Conservation (phyloP, 2,329 filamentous ascomycete genomes). For the Penicillium sp. region DNA sequence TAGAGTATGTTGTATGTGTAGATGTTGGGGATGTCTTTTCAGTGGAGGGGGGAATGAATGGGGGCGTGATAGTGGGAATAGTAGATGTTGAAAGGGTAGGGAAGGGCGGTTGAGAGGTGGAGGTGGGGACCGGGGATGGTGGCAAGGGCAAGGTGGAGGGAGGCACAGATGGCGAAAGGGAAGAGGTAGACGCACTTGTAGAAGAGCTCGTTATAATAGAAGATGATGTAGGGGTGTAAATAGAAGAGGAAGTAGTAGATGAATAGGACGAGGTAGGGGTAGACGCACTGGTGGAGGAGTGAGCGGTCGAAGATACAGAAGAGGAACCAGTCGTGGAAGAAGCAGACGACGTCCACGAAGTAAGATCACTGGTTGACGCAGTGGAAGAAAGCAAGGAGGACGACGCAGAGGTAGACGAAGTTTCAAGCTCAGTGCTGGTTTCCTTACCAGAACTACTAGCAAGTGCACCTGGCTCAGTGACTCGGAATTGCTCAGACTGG, state of each 20-base stretch:
- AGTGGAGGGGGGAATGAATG: not conserved
- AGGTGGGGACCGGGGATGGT: not conserved
- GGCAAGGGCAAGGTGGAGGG: conserved; percentile 6
- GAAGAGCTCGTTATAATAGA: conserved; percentile 24
- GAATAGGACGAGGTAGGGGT: conserved; percentile 11
- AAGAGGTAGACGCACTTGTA: conserved; percentile 20
- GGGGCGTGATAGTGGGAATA: not conserved
- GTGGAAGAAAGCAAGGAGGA: conserved; percentile 20
- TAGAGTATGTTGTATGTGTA: not conserved
- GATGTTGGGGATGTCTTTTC: not conserved
- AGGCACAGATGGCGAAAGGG: conserved; percentile 10
- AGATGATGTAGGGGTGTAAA: conserved; percentile 19
- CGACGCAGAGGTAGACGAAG: conserved; percentile 16
- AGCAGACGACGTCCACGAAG: conserved; percentile 21
- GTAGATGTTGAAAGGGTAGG: not conserved
- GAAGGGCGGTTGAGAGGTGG: conserved; percentile 4
- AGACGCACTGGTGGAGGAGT: conserved; percentile 11
- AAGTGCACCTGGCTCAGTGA: conserved; percentile 22
- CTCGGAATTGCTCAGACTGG: conserved; percentile 39
- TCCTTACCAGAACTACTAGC: conserved; percentile 25
- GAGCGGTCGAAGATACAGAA: conserved; percentile 18
- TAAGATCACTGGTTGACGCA: conserved; percentile 14
- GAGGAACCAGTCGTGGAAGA: conserved; percentile 15
- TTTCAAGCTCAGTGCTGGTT: conserved; percentile 28
- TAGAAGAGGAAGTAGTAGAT: conserved; percentile 17